A percentile compares a stretch with the other conserved stretches of the same genome.
phyloP scores from a whole-genome alignment of 2,329 filamentous ascomycete species.

The Corinectria fuckeliana region DNA sequence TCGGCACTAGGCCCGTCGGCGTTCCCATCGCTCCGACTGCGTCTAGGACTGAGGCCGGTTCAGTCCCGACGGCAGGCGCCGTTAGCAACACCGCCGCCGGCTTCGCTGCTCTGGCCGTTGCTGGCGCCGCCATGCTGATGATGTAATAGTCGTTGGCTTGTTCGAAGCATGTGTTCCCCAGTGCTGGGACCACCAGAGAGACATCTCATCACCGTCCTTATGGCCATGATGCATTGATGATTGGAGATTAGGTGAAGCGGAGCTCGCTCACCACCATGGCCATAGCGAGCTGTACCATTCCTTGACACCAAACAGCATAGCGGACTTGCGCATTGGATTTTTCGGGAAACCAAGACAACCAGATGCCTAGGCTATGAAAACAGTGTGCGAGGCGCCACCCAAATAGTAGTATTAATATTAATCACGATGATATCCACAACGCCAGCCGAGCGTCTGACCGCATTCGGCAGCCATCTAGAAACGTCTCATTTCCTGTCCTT shows the following conservation, averaged over 20 bases:
- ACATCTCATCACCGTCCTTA: not conserved
- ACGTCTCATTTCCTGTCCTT: not conserved
- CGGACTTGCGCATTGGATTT: not conserved
- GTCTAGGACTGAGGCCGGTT: slow-evolving; percentile 28
- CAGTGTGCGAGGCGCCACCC: not conserved
- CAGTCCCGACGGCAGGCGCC: slow-evolving; percentile 45
- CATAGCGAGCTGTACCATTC: not conserved
- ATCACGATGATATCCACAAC: not conserved
- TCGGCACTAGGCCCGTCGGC: slow-evolving; percentile 29
- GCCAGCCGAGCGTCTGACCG: not conserved
- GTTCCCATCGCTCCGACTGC: slow-evolving; percentile 18
- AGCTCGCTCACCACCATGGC: not conserved
- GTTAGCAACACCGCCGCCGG: slow-evolving; percentile 46
- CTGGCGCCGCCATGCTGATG: slow-evolving; percentile 47
- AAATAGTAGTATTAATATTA: not conserved
- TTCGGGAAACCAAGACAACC: not conserved
- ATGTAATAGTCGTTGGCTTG: slow-evolving; percentile 41
- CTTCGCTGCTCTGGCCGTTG: slow-evolving; percentile 47
- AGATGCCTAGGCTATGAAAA: not conserved
- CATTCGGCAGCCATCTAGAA: not conserved
- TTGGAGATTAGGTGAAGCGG: not conserved
- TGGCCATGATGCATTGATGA: not conserved
- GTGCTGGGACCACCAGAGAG: not conserved
- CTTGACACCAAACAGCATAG: not conserved
- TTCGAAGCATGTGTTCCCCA: not conserved